These are phyloP conservation scores for Sutorius eximius DNA, from an alignment of 1,284 basidiomycete genomes.

Conservation along the genomic window DNA sequence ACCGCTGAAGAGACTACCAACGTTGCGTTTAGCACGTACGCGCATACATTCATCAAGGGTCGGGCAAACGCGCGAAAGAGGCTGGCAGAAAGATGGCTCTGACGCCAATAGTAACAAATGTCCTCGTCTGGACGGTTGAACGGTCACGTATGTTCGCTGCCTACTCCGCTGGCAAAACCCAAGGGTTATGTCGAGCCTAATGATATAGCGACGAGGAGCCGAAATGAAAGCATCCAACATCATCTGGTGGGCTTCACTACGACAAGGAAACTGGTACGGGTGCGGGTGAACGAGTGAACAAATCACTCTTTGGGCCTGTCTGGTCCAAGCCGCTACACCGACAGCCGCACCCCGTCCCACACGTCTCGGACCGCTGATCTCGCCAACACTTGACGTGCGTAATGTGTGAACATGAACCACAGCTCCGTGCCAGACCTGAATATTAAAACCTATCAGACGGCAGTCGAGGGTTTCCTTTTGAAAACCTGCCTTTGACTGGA, in stretches of 20 bases:
- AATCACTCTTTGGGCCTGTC: not conserved
- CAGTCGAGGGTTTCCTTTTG: not conserved
- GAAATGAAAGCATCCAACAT: not conserved
- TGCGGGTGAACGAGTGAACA: slow-evolving; percentile 18
- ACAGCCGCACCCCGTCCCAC: slow-evolving; percentile 67
- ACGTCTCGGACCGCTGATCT: slow-evolving; percentile 46
- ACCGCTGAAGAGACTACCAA: not conserved
- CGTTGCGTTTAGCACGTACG: not conserved
- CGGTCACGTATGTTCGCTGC: too few relatives aligned
- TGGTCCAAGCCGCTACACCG: slow-evolving; percentile 39
- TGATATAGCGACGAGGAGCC: not conserved
- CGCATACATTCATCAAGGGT: not conserved
- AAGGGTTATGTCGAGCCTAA: not conserved
- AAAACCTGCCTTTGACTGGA: slow-evolving; percentile 68
- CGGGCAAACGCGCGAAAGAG: too few relatives aligned
- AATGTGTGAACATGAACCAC: slow-evolving; percentile 64
- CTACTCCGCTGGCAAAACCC: not conserved
- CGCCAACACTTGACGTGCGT: slow-evolving; percentile 68
- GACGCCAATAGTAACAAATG: not conserved
- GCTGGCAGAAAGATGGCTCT: not conserved
- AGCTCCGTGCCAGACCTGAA: slow-evolving; percentile 69
- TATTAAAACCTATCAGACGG: not conserved
- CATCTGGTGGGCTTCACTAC: not conserved
- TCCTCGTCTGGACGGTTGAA: too few relatives aligned
- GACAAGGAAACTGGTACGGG: slow-evolving; percentile 1